These are phyloP conservation scores for Wickerhamomyces canadensis DNA, from an alignment of 805 yeast genomes.

Conservation along the genomic window DNA sequence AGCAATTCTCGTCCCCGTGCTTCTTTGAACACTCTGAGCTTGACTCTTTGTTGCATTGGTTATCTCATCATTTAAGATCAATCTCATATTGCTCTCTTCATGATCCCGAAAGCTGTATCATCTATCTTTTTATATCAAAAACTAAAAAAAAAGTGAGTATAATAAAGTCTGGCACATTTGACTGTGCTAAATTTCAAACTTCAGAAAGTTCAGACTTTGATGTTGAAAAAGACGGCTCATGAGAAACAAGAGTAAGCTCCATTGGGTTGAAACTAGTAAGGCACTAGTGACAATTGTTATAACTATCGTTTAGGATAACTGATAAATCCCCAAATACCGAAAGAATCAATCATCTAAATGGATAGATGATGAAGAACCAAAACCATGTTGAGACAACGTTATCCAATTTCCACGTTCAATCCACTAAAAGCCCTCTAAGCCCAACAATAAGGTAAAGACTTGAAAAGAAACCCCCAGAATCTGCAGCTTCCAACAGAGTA, in stretches of 20 bases:
- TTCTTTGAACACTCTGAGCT: conserved; percentile 61
- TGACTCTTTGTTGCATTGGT: conserved; percentile 81
- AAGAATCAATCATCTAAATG: conserved; percentile 19
- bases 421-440: too few species aligned
- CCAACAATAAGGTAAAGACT: too few species aligned
- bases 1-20: conserved; percentile 70
- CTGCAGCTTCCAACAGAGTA: too few species aligned
- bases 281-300: conserved; percentile 51
- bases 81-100: too few species aligned
- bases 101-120: too few species aligned
- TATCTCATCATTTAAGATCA: conserved; percentile 62
- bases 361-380: not conserved
- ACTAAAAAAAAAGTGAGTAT: conserved; percentile 1
- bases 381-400: too few species aligned
- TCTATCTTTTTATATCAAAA: conserved; percentile 2
- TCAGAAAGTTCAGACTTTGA: conserved; percentile 9
- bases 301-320: conserved; percentile 70
- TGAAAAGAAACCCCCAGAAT: too few species aligned
- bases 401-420: too few species aligned
- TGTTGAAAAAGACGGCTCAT: conserved; percentile 42
- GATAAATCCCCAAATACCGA: conserved; percentile 56
- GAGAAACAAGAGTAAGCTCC: conserved; percentile 75
- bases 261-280: conserved; percentile 51
- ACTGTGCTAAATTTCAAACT: conserved; percentile 43
- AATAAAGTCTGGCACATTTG: conserved; percentile 56